Evolutionary conservation across 805 yeast genomes (phyloP), one percentile per base, ranked within the genome.

Genomic region (Kodamaea restingae): DNA sequence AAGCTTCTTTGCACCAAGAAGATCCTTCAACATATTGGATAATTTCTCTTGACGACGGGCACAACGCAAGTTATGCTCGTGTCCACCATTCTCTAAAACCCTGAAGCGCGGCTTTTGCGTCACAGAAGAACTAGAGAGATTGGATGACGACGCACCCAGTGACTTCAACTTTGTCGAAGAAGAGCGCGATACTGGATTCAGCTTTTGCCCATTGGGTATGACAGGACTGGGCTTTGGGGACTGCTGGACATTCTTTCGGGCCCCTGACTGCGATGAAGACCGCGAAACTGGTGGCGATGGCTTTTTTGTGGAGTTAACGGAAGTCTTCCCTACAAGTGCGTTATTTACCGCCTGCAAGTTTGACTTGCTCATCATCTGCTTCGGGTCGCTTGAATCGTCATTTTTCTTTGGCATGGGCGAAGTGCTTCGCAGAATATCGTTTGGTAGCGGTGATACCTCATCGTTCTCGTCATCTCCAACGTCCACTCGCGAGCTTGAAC

Each of bases 1-100:
- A 20, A 80, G 59, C 51, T 80, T 81, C 45, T 81, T 81, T 2
- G 84, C 85, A 8, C 87, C 88, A n/a, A 84, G 57, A 49, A 83
- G 70, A 55, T 81, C 87, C 52, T 82, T 84, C 45, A 84, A 68
- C 88, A 84, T 82, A 43, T 78, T 78, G 6, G 81, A 72, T 26
- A 84, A 58, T 49, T 84, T 84, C 53, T 84, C 95, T 58, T 84
- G 91, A 49, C 95, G 69, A 56, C 80, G 82, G 6, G 91, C 81
- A 32, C 82, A 80, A 43, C 78, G 73, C 43, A 91, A 67, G 55
- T 78, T 79, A 60, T 91, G 98, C 52, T 77, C 86, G 60, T 91
- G 98, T 9, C 64, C 47, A 4, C 95, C 95, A 48, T 81, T 82
- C 35, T 80, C 87, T 36, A 66, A 63, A 53, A 80, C 61, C 15